Conservation (phyloP, 768 basidiomycete species). For the Exidia glandulosa region DNA sequence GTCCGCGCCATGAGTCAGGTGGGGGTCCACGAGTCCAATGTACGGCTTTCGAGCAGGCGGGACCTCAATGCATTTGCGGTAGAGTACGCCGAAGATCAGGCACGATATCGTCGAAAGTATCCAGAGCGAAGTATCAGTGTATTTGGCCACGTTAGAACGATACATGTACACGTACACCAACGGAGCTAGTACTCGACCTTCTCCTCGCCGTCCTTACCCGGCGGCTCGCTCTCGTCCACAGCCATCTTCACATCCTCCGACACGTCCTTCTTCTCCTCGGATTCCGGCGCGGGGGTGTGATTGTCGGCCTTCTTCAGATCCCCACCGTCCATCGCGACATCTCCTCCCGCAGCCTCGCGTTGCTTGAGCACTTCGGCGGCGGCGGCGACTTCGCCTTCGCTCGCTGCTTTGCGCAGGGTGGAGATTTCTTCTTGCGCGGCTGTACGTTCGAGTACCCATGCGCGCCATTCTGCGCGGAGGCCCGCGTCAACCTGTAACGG, state of each 20-base stretch:
- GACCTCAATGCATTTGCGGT: no score
- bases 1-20: no score
- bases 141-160: no score
- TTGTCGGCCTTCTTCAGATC: background rate
- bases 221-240: slow-evolving; percentile 26
- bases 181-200: slow-evolving; percentile 5
- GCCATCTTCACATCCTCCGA: slow-evolving; percentile 24
- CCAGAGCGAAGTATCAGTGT: no score
- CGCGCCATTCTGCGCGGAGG: slow-evolving; percentile 55
- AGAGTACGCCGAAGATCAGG: no score
- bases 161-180: no score
- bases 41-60: no score
- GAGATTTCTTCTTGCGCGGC: slow-evolving; percentile 51
- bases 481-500: slow-evolving; percentile 44
- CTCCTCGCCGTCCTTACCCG: slow-evolving; percentile 7
- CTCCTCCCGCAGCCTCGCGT: slow-evolving; percentile 6
- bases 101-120: no score
- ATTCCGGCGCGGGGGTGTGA: background rate
- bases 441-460: slow-evolving; percentile 50
- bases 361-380: background rate
- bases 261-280: slow-evolving; percentile 11
- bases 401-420: slow-evolving; percentile 49
- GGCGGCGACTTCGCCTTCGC: slow-evolving; percentile 40
- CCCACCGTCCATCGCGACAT: slow-evolving; percentile 1
- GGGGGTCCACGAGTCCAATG: no score